Base-by-base conservation (phyloP, 2,329 filamentous ascomycete species). In the Nigrospora osmanthi region DNA sequence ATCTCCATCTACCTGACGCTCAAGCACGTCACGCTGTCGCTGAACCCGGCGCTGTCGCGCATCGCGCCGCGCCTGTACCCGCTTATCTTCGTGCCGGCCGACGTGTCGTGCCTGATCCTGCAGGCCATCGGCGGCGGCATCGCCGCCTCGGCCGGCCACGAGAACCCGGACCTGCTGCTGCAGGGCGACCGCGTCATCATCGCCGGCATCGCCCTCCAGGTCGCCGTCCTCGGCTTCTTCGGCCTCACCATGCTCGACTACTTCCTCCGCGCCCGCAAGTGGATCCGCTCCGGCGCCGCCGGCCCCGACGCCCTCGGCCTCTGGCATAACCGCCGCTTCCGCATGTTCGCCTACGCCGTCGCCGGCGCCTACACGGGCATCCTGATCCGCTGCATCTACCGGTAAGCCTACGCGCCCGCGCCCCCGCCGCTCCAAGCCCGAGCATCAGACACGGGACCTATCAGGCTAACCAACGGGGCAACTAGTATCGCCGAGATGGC, bases 1-100 rank as follows among this genome's bases (percentile, higher is more conserved):
- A 76, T 79, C 51, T 73, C 70, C 55, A 75, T 83, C 60, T 84
- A 83, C 65, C 72, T 84, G 23, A 81, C 76, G 4, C 72, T 83
- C 47, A 80, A 81, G 59, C 78, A 81, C 66, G 60, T 78, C 51
- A 69, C 72, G 47, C 62, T 76, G 32, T 61, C 68, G 39, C 65
- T 78, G 49, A 68, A 65, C 59, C 69, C 75, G 10, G 37, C 52
- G 34, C 64, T 76, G 43, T 78, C 75, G n/a, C 71, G 73, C 50
- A 54, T 80, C 46, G 65, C 65, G 4, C 71, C 76, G 15, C 61
- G 59, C n/a, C 66, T 68, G 52, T 80, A 77, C 58, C 76, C 77
- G 4, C 67, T 70, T 54, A 62, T 80, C 62, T 81, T 80, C 63
- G 71, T 80, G n/a, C 72, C 74, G 43, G 73, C 72, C 59, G 78